Conservation (phyloP, 2,329 filamentous ascomycete species). For the Diplocarpon rosae region DNA sequence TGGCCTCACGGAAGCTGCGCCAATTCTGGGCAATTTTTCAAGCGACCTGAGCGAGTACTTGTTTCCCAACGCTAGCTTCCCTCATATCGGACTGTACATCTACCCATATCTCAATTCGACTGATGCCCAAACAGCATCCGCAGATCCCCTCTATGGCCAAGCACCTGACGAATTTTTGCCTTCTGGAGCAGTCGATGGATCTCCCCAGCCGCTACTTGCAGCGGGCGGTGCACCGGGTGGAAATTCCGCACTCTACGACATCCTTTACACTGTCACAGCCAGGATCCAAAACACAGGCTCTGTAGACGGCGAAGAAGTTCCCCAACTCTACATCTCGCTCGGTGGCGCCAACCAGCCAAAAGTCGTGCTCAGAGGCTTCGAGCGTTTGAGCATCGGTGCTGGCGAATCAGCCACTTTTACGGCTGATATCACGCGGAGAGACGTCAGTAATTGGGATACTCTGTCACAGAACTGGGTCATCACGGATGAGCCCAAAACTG, state of each 20-base stretch:
- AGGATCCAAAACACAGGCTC: constrained; percentile 45
- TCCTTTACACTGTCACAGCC: constrained; percentile 41
- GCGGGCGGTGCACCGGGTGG: constrained; percentile 44
- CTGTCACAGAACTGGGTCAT: constrained; percentile 71
- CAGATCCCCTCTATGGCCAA: constrained; percentile 23
- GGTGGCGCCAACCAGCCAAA: constrained; percentile 64
- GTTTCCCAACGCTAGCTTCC: constrained; percentile 49
- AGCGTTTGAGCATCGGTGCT: constrained; percentile 60
- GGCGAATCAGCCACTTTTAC: constrained; percentile 58
- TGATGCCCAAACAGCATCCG: constrained; percentile 37
- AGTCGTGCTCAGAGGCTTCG: constrained; percentile 66
- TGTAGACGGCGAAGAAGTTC: constrained; percentile 43
- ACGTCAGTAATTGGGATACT: constrained; percentile 80
- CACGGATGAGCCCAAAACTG: constrained; percentile 22
- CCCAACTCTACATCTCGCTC: constrained; percentile 62
- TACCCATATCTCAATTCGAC: constrained; percentile 46
- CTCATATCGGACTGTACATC: constrained; percentile 38
- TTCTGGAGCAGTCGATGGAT: constrained; percentile 32
- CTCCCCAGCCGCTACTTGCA: constrained; percentile 33
- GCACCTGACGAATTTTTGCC: constrained; percentile 30
- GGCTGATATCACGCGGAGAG: constrained; percentile 62
- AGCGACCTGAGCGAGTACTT: constrained; percentile 53
- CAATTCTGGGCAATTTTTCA: constrained; percentile 50
- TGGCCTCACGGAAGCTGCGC: constrained; percentile 52
- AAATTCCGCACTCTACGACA: constrained; percentile 43